Evolutionary conservation across 1,139 yeast species (phyloP), one percentile per base, ranked within the genome.

Genomic region (Pichia sp.): DNA sequence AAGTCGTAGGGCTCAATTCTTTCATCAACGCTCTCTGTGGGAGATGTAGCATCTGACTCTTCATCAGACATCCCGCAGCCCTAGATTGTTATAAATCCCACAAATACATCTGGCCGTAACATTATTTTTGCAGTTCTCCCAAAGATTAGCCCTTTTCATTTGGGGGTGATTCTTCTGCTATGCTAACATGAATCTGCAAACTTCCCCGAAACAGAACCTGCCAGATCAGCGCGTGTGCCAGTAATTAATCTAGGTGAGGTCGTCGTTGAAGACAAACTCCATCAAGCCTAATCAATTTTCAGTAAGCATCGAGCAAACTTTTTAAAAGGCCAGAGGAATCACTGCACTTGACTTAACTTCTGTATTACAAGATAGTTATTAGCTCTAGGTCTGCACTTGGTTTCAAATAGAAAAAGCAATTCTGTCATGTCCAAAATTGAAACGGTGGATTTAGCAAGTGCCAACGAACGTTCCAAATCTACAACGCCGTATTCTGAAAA

Each of bases 401-500:
- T 36, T 10, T 2, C 3, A 36, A 22, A 18, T 16, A 43, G 13
- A 28, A 16, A 18, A 30, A 6, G 30, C 9, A 19, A 13, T 18
- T 4, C 8, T 7, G 16, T 12, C 13, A 49, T 37, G 46, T 19
- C 41, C 8, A 30, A 36, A n/a, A 19, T 10, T 8, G 44, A 30
- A 23, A 36, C 18, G 26, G 44, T 34, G 10, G 39, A 28, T 21
- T 25, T 40, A 21, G 10, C 31, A n/a, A 41, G 44, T 41, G 48
- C 37, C 28, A 39, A 40, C 30, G 48, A 45, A 44, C 8, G 18
- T 31, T 53, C 58, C 9, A 51, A 55, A 16, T 57, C 62, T 3
- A 25, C 58, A 2, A 54, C 63, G 3, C 62, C 64, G 12, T 52
- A 47, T 30, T 52, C 60, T 2, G 60, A 57, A 21, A 41, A 52